Conservation (phyloP, 2,329 filamentous ascomycete species). For the Metarhizium brunneum region DNA sequence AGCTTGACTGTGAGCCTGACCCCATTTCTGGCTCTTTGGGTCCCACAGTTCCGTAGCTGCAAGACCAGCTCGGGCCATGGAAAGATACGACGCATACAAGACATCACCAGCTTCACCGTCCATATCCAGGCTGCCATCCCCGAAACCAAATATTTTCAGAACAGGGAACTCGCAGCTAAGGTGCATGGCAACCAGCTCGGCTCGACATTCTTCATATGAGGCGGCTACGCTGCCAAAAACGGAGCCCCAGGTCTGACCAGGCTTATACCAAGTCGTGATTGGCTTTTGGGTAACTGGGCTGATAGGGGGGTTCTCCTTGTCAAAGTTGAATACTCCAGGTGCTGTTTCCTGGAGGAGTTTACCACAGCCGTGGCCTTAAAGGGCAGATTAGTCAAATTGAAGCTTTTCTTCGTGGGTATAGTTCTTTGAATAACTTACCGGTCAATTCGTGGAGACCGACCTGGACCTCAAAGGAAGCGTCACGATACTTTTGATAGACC, state of each 20-base stretch:
- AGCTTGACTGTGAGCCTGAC: constrained; percentile 84
- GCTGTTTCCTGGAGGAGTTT: constrained; percentile 88
- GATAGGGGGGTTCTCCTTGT: constrained; percentile 68
- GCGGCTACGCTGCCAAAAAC: constrained; percentile 84
- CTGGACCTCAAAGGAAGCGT: constrained; percentile 87
- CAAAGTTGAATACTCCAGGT: constrained; percentile 79
- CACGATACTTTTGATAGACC: constrained; percentile 73
- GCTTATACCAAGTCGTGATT: constrained; percentile 83
- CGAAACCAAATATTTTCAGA: constrained; percentile 85
- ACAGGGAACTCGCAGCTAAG: constrained; percentile 83
- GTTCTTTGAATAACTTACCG: constrained; percentile 21
- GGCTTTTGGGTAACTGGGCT: constrained; percentile 70
- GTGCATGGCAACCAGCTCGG: constrained; percentile 89
- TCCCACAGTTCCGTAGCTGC: constrained; percentile 91
- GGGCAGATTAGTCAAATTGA: constrained; percentile 4
- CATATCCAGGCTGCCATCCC: constrained; percentile 65
- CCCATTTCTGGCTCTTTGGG: constrained; percentile 83
- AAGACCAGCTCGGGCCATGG: constrained; percentile 90
- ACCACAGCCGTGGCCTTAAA: constrained; percentile 72
- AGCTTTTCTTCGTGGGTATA: not conserved
- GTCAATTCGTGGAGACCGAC: constrained; percentile 87
- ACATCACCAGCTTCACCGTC: constrained; percentile 73
- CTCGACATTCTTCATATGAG: constrained; percentile 89
- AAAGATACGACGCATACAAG: constrained; percentile 78
- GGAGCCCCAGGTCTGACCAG: constrained; percentile 87